phyloP scores from a whole-genome alignment of 352 stramenopile species.

The Phytophthora agathidicida region DNA sequence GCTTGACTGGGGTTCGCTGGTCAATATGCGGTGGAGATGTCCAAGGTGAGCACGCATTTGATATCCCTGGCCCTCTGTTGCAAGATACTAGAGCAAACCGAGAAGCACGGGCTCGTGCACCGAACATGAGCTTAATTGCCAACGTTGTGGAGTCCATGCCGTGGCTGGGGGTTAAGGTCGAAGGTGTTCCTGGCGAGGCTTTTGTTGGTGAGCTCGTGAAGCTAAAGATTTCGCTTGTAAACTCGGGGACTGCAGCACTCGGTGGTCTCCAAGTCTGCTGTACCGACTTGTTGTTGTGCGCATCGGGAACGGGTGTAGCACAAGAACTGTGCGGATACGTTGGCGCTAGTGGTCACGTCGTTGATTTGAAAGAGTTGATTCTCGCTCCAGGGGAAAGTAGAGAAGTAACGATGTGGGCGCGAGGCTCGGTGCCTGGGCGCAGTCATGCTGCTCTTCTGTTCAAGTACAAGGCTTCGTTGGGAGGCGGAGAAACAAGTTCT shows the following conservation, averaged over 20 bases:
- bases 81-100: slow-evolving; percentile 82
- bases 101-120: slow-evolving; percentile 71
- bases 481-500: slow-evolving; percentile 19
- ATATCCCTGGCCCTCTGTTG: slow-evolving; percentile 79
- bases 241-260: slow-evolving; percentile 59
- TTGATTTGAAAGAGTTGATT: slow-evolving; percentile 56
- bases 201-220: slow-evolving; percentile 73
- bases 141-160: slow-evolving; percentile 79
- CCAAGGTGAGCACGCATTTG: slow-evolving; percentile 80
- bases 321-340: slow-evolving; percentile 54
- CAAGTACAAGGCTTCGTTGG: slow-evolving; percentile 54
- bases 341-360: slow-evolving; percentile 67
- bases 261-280: slow-evolving; percentile 67
- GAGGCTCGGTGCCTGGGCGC: slow-evolving; percentile 44
- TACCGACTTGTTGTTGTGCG: slow-evolving; percentile 66
- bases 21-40: slow-evolving; percentile 85
- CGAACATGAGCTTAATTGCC: slow-evolving; percentile 78
- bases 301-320: slow-evolving; percentile 30
- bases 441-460: slow-evolving; percentile 67
- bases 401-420: slow-evolving; percentile 59
- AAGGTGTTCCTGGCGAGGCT: slow-evolving; percentile 42
- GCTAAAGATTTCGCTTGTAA: slow-evolving; percentile 58
- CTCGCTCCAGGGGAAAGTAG: slow-evolving; percentile 60
- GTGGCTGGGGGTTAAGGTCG: slow-evolving; percentile 79
- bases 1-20: slow-evolving; percentile 78